A percentile compares a stretch with the other conserved stretches of the same genome.
These are phyloP conservation scores for Lolium rigidum DNA, from an alignment of 176 grass and related monocot species.

Conservation along the genomic window DNA sequence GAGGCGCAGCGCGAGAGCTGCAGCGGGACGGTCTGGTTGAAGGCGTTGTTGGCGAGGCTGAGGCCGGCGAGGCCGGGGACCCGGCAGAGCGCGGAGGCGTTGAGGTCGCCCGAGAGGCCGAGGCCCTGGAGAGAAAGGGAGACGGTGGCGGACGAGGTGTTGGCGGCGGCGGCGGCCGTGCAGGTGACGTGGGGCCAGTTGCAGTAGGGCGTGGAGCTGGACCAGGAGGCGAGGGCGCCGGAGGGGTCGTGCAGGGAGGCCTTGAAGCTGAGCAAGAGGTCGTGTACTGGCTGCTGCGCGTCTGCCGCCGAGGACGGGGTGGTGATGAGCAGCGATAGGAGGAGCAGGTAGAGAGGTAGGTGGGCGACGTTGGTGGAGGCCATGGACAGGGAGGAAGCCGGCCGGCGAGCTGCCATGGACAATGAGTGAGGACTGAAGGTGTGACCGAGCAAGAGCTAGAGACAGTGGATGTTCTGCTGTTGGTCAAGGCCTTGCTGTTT, in stretches of 20 bases:
- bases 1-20: conserved; percentile 61
- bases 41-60: conserved; percentile 67
- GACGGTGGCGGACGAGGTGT: neutral
- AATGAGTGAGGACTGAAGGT: neutral
- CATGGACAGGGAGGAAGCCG: conserved; percentile 42
- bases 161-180: conserved; percentile 11
- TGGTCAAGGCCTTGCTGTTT: neutral
- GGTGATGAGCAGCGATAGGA: conserved; percentile 21
- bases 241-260: conserved; percentile 57
- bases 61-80: conserved; percentile 53
- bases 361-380: neutral
- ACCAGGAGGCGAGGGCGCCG: conserved; percentile 63
- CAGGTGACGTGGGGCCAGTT: conserved; percentile 75
- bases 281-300: neutral
- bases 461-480: neutral
- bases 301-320: neutral
- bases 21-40: conserved; percentile 76
- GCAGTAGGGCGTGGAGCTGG: conserved; percentile 50
- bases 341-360: conserved; percentile 34
- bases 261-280: conserved; percentile 70
- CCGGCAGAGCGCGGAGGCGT: conserved; percentile 56
- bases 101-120: conserved; percentile 64
- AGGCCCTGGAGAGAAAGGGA: conserved; percentile 57
- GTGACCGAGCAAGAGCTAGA: neutral
- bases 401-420: neutral